Evolutionary conservation across 768 basidiomycete species (phyloP).

Genomic region (Leucocoprinus leucothites): DNA sequence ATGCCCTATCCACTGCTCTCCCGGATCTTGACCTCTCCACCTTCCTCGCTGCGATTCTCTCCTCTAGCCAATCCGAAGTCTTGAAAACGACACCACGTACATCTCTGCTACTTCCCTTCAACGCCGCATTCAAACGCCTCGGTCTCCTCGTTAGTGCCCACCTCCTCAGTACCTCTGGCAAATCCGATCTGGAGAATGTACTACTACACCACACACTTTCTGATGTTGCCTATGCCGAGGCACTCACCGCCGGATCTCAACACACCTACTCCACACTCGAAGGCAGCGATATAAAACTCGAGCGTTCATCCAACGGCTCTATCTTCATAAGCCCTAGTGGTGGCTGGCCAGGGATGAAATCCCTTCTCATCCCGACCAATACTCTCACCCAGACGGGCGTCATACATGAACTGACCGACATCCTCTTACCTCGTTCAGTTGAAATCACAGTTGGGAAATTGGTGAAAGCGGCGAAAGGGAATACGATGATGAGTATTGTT

Average conservation of each 20-base stretch:
- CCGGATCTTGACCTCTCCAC: slow-evolving; percentile 83
- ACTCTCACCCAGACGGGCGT: slow-evolving; percentile 86
- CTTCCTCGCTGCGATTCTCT: slow-evolving; percentile 88
- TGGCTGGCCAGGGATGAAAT: slow-evolving; percentile 73
- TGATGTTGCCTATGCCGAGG: slow-evolving; percentile 68
- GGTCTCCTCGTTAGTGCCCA: slow-evolving; percentile 85
- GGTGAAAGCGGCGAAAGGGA: slow-evolving; percentile 82
- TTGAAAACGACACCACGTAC: slow-evolving; percentile 64
- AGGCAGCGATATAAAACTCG: slow-evolving; percentile 77
- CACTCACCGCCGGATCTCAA: slow-evolving; percentile 59
- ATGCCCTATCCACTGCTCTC: slow-evolving; percentile 77
- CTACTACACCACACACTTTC: slow-evolving; percentile 85
- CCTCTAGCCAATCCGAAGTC: slow-evolving; percentile 74
- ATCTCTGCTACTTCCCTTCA: slow-evolving; percentile 85
- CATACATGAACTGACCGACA: slow-evolving; percentile 82
- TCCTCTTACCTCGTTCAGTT: slow-evolving; percentile 85
- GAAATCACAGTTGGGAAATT: slow-evolving; percentile 88
- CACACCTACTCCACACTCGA: slow-evolving; percentile 80
- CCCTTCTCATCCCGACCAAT: slow-evolving; percentile 56
- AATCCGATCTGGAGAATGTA: slow-evolving; percentile 77
- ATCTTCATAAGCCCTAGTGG: slow-evolving; percentile 63
- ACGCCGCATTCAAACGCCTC: slow-evolving; percentile 83
- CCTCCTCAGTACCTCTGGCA: slow-evolving; percentile 75
- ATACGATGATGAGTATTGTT: slow-evolving; percentile 84
- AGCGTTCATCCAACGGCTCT: slow-evolving; percentile 50